Evolutionary conservation across 345 rosid species (phyloP), one percentile per base, ranked within the genome.

Genomic region (Lepidium sativum): DNA sequence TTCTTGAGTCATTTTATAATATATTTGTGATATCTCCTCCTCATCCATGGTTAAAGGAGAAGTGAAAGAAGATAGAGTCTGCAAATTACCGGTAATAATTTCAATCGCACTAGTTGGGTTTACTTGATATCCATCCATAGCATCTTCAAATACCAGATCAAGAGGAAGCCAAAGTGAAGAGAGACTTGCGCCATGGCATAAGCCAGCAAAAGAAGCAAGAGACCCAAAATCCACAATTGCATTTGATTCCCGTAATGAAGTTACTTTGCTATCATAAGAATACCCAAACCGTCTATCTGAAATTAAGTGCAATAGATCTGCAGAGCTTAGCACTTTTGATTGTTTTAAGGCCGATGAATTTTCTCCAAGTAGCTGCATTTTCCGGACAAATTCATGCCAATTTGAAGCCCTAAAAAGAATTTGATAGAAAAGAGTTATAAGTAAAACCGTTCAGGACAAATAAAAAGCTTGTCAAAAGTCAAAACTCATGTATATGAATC

Each of bases 111-210:
- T 85, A 56, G 84, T 79, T 57, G 88, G 78, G 55, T 80, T 75
- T 21, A 86, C 95, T 80, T 80, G 89, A 75, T 86, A 83, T 58
- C 87, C 95, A 81, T 90, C 95, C 97, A 90, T 85, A 69, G 87
- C 86, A 83, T 94, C 95, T 84, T 94, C 99, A 61, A 94, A 69
- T 56, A 74, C 87, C 53, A 94, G 69, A 80, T 94, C 99, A 80
- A 94, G 89, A 58, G 99, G 96, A 71, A 94, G 96, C 99, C 99
- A 94, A 31, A 84, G 80, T 54, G 83, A 83, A 65, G 96, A 85
- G 72, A 62, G 82, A 77, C 81, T 80, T 66, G 88, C 79, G 41
- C 86, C 94, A 70, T 77, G 87, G 72, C 84, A 82, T 69, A 83
- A 80, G 76, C 91, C 77, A 61, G 83, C 80, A 51, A 71, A 77